Conservation (phyloP, 768 basidiomycete genomes). For the Boletus edulis region DNA sequence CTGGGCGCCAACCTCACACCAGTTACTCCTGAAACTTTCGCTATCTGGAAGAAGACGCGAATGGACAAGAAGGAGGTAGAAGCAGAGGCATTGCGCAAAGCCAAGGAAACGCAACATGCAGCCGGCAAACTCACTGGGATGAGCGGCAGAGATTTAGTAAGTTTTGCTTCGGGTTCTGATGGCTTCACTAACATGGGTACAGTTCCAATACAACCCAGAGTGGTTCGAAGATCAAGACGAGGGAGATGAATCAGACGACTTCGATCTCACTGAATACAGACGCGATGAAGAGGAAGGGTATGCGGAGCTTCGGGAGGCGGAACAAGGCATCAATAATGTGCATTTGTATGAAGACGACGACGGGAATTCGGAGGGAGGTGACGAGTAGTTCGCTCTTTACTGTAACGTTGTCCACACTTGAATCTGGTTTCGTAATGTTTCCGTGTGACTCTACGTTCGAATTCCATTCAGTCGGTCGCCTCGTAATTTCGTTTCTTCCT, state of each 20-base stretch:
- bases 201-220: conserved; percentile 96
- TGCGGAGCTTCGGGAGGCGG: conserved; percentile 24
- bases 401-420: too few species aligned
- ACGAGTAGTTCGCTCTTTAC: not conserved
- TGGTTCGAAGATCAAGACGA: conserved; percentile 84
- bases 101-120: conserved; percentile 75
- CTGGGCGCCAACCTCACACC: conserved; percentile 87
- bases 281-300: conserved; percentile 33
- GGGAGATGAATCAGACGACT: conserved; percentile 42
- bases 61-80: conserved; percentile 96
- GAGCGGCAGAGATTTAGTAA: conserved; percentile 92
- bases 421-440: conserved; percentile 17
- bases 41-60: conserved; percentile 92
- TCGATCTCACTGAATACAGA: conserved; percentile 62
- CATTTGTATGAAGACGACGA: conserved; percentile 24
- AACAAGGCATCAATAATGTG: conserved; percentile 12
- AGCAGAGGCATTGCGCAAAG: conserved; percentile 71
- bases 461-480: not conserved
- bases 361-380: conserved; percentile 1
- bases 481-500: not conserved
- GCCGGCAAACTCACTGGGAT: conserved; percentile 93
- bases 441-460: conserved; percentile 3
- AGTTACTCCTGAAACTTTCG: conserved; percentile 89
- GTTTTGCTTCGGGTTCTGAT: conserved; percentile 22
- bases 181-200: conserved; percentile 9